A percentile compares a stretch with the other conserved stretches of the same genome.
Conservation (phyloP, 129 eudicot species). For the Pseudognaphalium luteoalbum region DNA sequence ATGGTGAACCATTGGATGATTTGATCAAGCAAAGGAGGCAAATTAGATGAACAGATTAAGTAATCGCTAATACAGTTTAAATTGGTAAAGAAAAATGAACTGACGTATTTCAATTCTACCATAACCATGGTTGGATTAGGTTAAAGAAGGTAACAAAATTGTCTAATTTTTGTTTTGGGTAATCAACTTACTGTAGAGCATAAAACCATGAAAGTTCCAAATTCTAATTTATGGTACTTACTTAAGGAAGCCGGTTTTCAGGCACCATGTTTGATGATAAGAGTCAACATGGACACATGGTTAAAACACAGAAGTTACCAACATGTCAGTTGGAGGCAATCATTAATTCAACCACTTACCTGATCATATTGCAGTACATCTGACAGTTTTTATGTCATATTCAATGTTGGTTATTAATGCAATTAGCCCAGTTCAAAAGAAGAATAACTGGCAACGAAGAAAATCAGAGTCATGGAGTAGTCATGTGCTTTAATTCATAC, state of each 20-base stretch:
- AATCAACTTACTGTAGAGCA: neutral
- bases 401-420: neutral
- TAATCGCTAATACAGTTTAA: slow-evolving; percentile 10
- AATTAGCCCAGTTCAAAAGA: neutral
- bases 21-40: slow-evolving; percentile 13
- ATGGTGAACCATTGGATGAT: neutral
- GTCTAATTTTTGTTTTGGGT: neutral
- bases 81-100: neutral
- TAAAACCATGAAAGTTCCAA: neutral
- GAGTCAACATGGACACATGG: neutral
- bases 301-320: neutral
- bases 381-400: neutral
- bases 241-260: neutral
- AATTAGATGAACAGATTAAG: neutral
- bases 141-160: neutral
- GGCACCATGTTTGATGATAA: neutral
- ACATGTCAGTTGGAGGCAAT: neutral
- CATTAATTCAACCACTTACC: slow-evolving; percentile 5
- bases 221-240: neutral
- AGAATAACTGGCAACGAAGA: neutral
- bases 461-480: neutral
- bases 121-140: neutral
- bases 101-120: neutral
- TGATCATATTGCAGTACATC: neutral
- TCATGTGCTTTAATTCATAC: slow-evolving; percentile 38